Base-by-base conservation (phyloP, 1,284 basidiomycete genomes). In the Ceratobasidium sp. region DNA sequence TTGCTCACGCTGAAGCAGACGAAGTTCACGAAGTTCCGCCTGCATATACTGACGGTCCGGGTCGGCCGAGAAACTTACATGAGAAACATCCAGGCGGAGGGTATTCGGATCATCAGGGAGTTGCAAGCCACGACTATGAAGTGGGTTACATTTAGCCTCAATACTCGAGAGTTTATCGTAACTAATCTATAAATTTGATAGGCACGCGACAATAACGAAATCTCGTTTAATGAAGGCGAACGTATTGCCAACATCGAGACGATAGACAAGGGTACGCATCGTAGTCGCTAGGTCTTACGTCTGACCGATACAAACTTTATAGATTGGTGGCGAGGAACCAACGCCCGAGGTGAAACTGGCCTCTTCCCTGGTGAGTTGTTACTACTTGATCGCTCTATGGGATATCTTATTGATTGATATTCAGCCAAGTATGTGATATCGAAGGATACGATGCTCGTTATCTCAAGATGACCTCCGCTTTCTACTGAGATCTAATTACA, bases 151-250 rank as follows among this genome's bases (percentile, higher is more conserved):
- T 44, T 18, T 39, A 10, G 53, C 39, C 13, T 70, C 20, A 33
- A 10, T 12, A 23, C 39, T 20, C 33, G 4, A 33, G 33, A 78
- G 46, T 28, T 69, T 6, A 79, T 46, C 26, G 28, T 49, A 53
- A 69, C 20, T 23, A 10, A n/a, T 9, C 20, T 61, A 72, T 42
- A 69, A 42, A 44, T 40, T 44, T n/a, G 28, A 0, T 76, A 92
- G 90, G 92, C 92, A 39, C 87, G 90, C 10, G 95, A 96, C 85
- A 93, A 96, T 80, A 96, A 96, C 83, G 96, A 98, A 84, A 91
- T 97, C 86, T 85, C 86, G 72, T 88, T 98, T 26, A 82, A 87
- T 1, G 95, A 97, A 84, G 96, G 95, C 69, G 94, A 97, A 83
- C 85, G 92, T 53, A 91, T 97, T 76, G 91, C 93, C 73, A 89